Conservation (phyloP, 148 eudicot genomes). For the Oxyria digyna region DNA sequence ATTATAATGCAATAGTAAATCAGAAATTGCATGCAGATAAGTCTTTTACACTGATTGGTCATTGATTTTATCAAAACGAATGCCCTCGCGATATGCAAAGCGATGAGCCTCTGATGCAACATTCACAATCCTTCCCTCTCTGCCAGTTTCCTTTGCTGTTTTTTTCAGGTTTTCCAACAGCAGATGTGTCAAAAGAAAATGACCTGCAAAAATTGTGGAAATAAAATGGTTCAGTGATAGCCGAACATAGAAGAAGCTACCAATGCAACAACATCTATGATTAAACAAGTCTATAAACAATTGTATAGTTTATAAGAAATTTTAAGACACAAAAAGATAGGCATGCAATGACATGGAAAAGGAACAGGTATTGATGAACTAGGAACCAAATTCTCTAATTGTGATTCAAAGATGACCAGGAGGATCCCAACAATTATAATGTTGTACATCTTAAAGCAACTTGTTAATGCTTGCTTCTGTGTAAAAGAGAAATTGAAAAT, state of each 20-base stretch:
- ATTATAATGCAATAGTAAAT: not conserved
- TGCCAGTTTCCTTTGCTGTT: conserved; percentile 24
- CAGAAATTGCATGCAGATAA: no score
- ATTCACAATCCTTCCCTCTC: conserved; percentile 65
- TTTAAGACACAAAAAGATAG: not conserved
- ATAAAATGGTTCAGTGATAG: not conserved
- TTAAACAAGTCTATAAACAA: no score
- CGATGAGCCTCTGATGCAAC: conserved; percentile 53
- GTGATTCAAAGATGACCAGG: not conserved
- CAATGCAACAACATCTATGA: not conserved
- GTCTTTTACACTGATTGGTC: conserved; percentile 42
- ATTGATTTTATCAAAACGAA: conserved; percentile 54
- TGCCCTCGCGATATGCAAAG: conserved; percentile 47
- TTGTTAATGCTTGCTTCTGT: not conserved
- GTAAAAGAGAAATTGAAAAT: no score
- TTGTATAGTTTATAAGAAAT: not conserved
- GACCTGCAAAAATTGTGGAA: conserved; percentile 26
- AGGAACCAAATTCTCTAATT: not conserved
- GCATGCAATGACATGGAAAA: not conserved
- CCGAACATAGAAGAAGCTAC: not conserved
- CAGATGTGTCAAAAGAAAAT: conserved; percentile 54
- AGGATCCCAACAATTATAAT: not conserved
- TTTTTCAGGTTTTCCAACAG: conserved; percentile 52
- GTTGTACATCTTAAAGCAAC: not conserved
- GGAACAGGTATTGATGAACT: not conserved